These are phyloP conservation scores for Kitagawia praeruptora DNA, from an alignment of 129 eudicot genomes.

Conservation along the genomic window DNA sequence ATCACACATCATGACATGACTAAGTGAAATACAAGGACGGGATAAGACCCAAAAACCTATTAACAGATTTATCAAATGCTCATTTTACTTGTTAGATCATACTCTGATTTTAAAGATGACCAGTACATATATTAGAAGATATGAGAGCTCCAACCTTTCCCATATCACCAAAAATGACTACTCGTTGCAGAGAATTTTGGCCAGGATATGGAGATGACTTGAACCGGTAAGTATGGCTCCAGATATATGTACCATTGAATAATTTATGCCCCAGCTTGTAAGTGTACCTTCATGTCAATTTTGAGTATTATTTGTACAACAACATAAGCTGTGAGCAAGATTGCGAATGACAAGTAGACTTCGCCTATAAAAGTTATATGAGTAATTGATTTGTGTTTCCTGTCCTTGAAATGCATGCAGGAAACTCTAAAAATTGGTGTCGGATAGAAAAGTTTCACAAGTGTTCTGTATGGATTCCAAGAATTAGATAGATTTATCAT, in stretches of 20 bases:
- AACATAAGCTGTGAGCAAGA: neutral
- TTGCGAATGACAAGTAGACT: neutral
- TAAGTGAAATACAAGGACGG: neutral
- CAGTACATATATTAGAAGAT: neutral
- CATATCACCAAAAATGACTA: conserved; percentile 70
- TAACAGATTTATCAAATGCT: neutral
- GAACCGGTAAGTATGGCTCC: conserved; percentile 44
- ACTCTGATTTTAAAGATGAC: neutral
- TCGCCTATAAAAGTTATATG: neutral
- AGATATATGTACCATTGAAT: conserved; percentile 37
- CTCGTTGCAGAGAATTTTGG: conserved; percentile 59
- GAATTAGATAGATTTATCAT: neutral
- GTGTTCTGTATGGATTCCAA: neutral
- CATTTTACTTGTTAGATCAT: neutral
- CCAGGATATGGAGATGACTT: conserved; percentile 64
- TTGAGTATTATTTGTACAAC: neutral
- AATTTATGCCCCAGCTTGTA: conserved; percentile 67
- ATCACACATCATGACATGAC: neutral
- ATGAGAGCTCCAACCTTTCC: conserved; percentile 43
- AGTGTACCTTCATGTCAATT: conserved; percentile 42
- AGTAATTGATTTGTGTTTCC: neutral
- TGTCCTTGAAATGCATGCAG: neutral
- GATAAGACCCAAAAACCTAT: neutral
- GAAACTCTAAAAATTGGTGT: neutral
- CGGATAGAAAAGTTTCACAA: neutral